Evolutionary conservation across 139 green algal genomes (phyloP).

Genomic region (Chlorella ohadii): DNA sequence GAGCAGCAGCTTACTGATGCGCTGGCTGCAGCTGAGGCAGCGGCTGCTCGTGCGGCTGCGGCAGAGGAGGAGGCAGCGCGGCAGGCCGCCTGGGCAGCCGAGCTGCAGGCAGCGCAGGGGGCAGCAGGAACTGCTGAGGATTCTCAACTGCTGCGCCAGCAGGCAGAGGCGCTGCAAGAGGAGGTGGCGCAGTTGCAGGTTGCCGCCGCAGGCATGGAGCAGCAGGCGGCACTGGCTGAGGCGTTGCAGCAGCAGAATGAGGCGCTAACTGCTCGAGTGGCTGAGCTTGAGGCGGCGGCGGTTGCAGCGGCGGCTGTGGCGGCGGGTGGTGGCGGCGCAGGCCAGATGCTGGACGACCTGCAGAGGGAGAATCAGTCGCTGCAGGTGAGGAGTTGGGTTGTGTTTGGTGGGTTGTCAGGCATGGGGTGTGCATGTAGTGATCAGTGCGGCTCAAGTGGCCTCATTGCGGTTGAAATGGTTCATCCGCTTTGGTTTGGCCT

Average conservation of each 20-base stretch:
- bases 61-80: neutral
- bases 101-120: neutral
- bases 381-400: neutral
- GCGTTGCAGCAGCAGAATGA: conserved; percentile 30
- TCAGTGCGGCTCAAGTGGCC: too few species aligned
- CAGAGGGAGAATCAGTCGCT: conserved; percentile 35
- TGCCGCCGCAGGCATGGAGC: neutral
- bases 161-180: neutral
- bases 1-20: neutral
- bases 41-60: too few species aligned
- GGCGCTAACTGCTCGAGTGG: neutral
- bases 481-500: too few species aligned
- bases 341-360: conserved; percentile 1
- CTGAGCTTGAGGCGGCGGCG: conserved; percentile 8
- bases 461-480: too few species aligned
- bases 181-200: neutral
- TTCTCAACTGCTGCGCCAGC: neutral
- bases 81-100: neutral
- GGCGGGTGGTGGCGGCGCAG: neutral
- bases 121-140: neutral
- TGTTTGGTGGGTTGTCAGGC: too few species aligned
- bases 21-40: neutral
- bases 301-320: neutral
- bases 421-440: too few species aligned
- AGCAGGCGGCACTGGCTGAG: conserved; percentile 27